phyloP scores from a whole-genome alignment of 169 alveolate genomes.

The Plasmodium reichenowi region DNA sequence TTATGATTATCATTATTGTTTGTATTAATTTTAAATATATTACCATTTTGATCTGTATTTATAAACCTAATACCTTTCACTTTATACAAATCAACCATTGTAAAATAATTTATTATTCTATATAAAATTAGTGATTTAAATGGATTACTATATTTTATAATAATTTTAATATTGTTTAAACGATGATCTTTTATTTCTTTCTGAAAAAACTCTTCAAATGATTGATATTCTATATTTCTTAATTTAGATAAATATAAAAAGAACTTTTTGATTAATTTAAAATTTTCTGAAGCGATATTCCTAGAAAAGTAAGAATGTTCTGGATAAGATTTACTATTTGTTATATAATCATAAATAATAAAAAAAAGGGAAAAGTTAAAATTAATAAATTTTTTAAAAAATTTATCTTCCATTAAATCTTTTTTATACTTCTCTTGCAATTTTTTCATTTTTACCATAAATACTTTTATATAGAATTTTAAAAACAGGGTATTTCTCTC shows the following conservation, averaged over 20 bases:
- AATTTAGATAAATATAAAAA: constrained; percentile 9
- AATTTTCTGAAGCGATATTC: constrained; percentile 2
- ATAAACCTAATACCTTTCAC: too few species aligned
- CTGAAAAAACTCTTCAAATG: constrained; percentile 24
- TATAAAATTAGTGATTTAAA: constrained; percentile 2
- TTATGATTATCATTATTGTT: background rate
- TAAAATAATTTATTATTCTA: constrained; percentile 16
- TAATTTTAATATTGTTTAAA: constrained; percentile 13
- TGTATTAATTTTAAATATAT: background rate
- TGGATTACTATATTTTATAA: constrained; percentile 31
- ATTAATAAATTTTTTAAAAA: constrained; percentile 57
- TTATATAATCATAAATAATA: constrained; percentile 30
- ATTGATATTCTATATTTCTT: background rate
- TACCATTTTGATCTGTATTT: too few species aligned
- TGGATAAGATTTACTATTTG: constrained; percentile 7
- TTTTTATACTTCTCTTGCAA: constrained; percentile 38
- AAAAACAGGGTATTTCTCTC: background rate
- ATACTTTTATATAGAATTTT: constrained; percentile 22
- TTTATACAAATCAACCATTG: background rate
- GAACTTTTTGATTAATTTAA: constrained; percentile 2
- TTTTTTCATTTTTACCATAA: constrained; percentile 32
- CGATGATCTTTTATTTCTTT: constrained; percentile 16
- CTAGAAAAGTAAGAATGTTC: constrained; percentile 4
- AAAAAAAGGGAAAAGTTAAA: constrained; percentile 43
- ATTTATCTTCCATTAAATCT: constrained; percentile 39